These are phyloP conservation scores for Xylariales sp. DNA, from an alignment of 2,329 filamentous ascomycete genomes.

Conservation along the genomic window DNA sequence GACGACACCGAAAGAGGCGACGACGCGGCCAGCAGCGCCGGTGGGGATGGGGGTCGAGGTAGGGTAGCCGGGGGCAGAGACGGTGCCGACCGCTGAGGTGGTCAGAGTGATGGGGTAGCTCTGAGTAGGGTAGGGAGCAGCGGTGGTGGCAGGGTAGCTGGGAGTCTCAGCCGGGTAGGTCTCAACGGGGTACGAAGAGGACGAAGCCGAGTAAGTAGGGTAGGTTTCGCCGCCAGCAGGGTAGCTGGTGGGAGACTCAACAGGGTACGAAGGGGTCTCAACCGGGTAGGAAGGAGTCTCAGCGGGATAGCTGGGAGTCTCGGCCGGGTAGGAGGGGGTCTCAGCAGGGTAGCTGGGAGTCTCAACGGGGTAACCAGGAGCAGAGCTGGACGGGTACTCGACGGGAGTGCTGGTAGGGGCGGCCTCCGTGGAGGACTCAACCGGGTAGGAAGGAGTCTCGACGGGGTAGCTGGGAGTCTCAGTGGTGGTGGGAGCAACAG, in stretches of 20 bases:
- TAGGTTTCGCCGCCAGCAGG: conserved; percentile 26
- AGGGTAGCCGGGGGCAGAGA: conserved; percentile 30
- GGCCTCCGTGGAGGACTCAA: conserved; percentile 10
- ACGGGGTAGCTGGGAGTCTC: conserved; percentile 20
- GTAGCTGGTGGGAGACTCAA: conserved; percentile 20
- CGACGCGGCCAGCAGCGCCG: conserved; percentile 36
- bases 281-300: conserved; percentile 18
- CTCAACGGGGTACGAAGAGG: conserved; percentile 23
- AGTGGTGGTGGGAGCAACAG: conserved; percentile 4
- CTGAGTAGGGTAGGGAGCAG: conserved; percentile 34
- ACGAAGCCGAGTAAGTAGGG: conserved; percentile 24
- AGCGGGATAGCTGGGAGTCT: conserved; percentile 9
- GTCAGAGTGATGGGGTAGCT: conserved; percentile 37
- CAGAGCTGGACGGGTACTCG: conserved; percentile 18
- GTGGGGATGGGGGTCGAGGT: conserved; percentile 37
- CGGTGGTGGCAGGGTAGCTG: conserved; percentile 24
- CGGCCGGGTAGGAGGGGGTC: conserved; percentile 5
- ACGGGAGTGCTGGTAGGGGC: conserved; percentile 21
- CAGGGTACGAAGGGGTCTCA: conserved; percentile 27
- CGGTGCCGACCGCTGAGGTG: conserved; percentile 33
- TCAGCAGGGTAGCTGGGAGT: conserved; percentile 25
- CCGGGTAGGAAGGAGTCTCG: conserved; percentile 22
- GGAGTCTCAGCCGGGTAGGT: conserved; percentile 25
- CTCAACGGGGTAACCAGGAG: conserved; percentile 31
- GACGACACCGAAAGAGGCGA: conserved; percentile 38